Base-by-base conservation (phyloP, 352 stramenopile species). In the Elongisporangium undulatum region DNA sequence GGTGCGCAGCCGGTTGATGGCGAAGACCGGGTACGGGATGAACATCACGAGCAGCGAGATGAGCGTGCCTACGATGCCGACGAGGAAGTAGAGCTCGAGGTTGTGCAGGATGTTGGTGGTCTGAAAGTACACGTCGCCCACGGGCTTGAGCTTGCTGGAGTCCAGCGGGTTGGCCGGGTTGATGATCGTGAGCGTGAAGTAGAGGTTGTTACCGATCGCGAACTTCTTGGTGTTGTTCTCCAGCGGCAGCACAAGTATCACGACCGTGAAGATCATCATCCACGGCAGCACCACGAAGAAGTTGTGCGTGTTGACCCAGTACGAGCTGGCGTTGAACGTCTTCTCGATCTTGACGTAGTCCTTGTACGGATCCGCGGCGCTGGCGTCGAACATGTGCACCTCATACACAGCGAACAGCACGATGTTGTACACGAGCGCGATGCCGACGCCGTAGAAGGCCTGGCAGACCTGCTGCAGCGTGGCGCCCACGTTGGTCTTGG, bases 211-310 rank as follows among this genome's bases (percentile, higher is more conserved):
- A 61, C 74, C 79, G 22, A 92, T 45, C 49, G 82, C 79, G 53
- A 91, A 93, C 66, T 91, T 94, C 67, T 94, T 94, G n/a, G 81
- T 90, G 66, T 89, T 94, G 68, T 68, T 90, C 54, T 90, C 81
- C 15, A 91, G 64, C 17, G 84, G 84, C 23, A 89, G 53, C 45
- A 90, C 45, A 34, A 92, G 62, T 20, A 90, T 62, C 15, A 63
- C 72, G 10, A 90, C 68, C 0, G 79, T 93, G 68, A 90, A 93
- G 13, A 85, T 56, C 51, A 92, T 81, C 48, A 94, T 85, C 71
- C 78, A 92, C 10, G 84, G 84, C 41, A 94, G 56, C 10, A 89
- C 64, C 5, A 70, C 62, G 59, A 81, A 90, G 52, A 94, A 94
- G 66, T 90, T 90, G 72, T 82, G 71, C 23, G 64, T 56, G 68